Evolutionary conservation across 768 basidiomycete genomes (phyloP).

Genomic region (Strobilomyces dryophilus): DNA sequence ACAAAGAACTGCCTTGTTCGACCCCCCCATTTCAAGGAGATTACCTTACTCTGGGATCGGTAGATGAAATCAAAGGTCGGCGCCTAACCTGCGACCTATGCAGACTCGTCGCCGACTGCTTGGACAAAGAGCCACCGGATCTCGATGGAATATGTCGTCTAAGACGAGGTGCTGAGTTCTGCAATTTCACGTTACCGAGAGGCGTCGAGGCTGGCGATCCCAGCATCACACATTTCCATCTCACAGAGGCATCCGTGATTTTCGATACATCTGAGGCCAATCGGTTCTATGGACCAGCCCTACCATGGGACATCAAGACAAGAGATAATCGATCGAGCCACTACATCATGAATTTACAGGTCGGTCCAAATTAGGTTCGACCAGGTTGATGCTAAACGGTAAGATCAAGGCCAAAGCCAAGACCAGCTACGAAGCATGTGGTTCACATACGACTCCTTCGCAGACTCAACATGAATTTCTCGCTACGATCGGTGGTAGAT

Average conservation of each 20-base stretch:
- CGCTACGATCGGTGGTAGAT: not conserved
- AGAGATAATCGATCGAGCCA: not conserved
- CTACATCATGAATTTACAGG: not conserved
- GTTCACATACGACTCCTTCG: not conserved
- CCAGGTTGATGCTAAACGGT: not conserved
- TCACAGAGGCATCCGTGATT: not conserved
- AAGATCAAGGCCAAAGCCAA: not conserved
- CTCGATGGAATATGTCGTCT: not conserved
- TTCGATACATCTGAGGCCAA: not conserved
- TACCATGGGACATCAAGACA: not conserved
- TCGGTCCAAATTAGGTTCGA: not conserved
- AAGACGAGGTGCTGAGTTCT: not conserved
- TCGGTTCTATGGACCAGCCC: not conserved
- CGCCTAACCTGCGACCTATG: not conserved
- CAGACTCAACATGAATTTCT: not conserved
- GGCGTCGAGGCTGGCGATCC: not conserved
- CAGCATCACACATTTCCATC: not conserved
- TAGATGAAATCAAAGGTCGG: slow-evolving; percentile 13
- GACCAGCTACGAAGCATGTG: not conserved
- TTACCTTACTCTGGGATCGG: slow-evolving; percentile 4
- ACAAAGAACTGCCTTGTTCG: not conserved
- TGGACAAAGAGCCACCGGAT: not conserved
- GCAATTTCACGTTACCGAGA: not conserved
- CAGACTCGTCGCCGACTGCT: not conserved
- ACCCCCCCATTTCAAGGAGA: not conserved